Conservation (phyloP, 2,329 filamentous ascomycete genomes). For the Clonostachys chloroleuca region DNA sequence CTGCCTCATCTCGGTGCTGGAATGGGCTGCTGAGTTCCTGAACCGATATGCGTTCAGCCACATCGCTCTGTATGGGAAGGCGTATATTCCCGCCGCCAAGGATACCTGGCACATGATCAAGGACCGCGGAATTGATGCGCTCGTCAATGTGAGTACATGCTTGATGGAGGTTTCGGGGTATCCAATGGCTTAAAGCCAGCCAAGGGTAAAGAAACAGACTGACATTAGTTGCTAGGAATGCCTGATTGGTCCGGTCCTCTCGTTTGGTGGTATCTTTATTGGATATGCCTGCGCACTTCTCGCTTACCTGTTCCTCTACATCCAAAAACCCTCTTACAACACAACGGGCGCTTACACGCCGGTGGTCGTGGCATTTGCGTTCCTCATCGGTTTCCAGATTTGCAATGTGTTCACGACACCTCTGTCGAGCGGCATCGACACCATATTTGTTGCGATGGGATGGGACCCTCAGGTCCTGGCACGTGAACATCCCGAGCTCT, state of each 20-base stretch:
- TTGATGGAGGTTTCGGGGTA: too few species aligned
- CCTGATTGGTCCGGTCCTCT: slow-evolving; percentile 69
- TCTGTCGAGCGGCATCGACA: slow-evolving; percentile 82
- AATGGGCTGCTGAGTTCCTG: slow-evolving; percentile 85
- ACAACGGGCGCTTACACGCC: slow-evolving; percentile 61
- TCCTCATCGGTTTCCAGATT: slow-evolving; percentile 87
- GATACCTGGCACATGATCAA: slow-evolving; percentile 91
- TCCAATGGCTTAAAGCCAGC: too few species aligned
- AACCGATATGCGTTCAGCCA: slow-evolving; percentile 93
- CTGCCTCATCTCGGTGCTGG: slow-evolving; percentile 71
- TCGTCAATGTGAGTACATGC: slow-evolving; percentile 58
- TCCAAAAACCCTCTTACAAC: slow-evolving; percentile 80
- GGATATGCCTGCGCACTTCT: slow-evolving; percentile 78
- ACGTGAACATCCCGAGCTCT: slow-evolving; percentile 77
- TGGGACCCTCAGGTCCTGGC: slow-evolving; percentile 73
- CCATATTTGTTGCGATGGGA: slow-evolving; percentile 77
- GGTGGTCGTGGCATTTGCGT: slow-evolving; percentile 78
- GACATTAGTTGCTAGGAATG: slow-evolving; percentile 50
- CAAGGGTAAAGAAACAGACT: slow-evolving; percentile 1
- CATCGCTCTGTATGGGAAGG: slow-evolving; percentile 87
- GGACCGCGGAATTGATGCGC: slow-evolving; percentile 82
- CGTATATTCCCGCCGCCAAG: slow-evolving; percentile 82
- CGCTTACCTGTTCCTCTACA: slow-evolving; percentile 81
- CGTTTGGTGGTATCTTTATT: slow-evolving; percentile 78
- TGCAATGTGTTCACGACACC: slow-evolving; percentile 88